Base-by-base conservation (phyloP, 768 basidiomycete species). In the Russula compacta region DNA sequence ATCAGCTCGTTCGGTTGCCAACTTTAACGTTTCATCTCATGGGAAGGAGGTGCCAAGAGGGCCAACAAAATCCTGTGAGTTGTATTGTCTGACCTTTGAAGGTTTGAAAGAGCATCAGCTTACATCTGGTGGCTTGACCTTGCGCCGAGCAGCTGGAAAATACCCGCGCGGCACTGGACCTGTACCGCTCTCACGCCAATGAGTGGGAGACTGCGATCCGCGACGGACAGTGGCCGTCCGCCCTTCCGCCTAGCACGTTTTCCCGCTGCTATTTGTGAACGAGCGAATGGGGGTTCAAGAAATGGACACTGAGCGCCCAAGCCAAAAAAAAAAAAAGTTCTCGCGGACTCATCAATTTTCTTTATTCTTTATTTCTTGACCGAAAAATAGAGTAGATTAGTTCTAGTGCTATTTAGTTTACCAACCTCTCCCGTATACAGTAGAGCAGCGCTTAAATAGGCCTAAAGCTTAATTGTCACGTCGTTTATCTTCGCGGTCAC, bases 21-120 rank as follows among this genome's bases (percentile, higher is more conserved):
- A 92, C 91, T 5, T 76, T 92, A 15, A 82, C 84, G 70, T 91
- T 87, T 87, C 85, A 85, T 67, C 79, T 92, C 39, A 88, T 92
- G 88, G 79, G 82, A 58, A 79, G 89, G 67, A 81, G 85, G 35
- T 87, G 86, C 69, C 85, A 87, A 69, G 86, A 88, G 68, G 83
- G 82, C 35, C 79, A 83, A 58, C 78, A 83, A 66, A 81, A 89
- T 71, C 85, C 88, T 10, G 90, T 92, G 68, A 68, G 86, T 80
- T 52, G 36, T 24, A 7, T 49, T 33, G 42, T 43, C 55, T 14
- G 17, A 48, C 24, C 21, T 47, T 58, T 43, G 36, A 3, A 32
- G 35, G 61, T 33, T 15, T 35, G 15, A 52, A 11, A 39, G 47
- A 47, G 48, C 56, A 61, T 59, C 36, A n/a, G 40, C 66, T 62